Evolutionary conservation across 2,329 filamentous ascomycete genomes (phyloP), one percentile per base, ranked within the genome.

Genomic region (Aspergillus bombycis): DNA sequence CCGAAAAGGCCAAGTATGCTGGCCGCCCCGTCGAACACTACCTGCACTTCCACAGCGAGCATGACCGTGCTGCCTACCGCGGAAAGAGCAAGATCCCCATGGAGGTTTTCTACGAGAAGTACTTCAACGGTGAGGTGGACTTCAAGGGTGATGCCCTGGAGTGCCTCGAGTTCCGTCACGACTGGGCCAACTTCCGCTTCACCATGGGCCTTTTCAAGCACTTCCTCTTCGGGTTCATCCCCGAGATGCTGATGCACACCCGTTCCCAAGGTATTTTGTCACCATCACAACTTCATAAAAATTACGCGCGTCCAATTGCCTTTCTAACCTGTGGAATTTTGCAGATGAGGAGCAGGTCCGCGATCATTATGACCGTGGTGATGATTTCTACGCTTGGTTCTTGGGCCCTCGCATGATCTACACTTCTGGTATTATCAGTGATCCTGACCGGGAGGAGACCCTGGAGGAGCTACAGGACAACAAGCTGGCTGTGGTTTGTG

Each of bases 341-440:
- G 41, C 70, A 93, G 94, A 98, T 72, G 94, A 97, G 86, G 94
- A 98, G 81, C 95, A 98, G 83, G 94, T 98, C 62, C 93, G 94
- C 77, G 93, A 94, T 79, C 93, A 97, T 84, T 99, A 99, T 81
- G 95, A 98, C 85, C 90, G 93, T 69, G 95, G 95, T 76, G 93
- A 99, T 78, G 95, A 98, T 81, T 97, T 97, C 83, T 99, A 99
- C 85, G 91, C 88, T 78, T 99, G 94, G 93, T 98, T 98, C 86
- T 88, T 98, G 67, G 95, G 95, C 66, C 94, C 94, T 64, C 94
- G 94, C 76, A 99, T 98, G 95, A 93, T 98, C 81, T 98, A 98
- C 84, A 99, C 95, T 58, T 96, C 92, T 57, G 95, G 95, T 73
- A 85, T 99, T 74, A 96, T 99, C 77, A 91, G 91, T 65, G 93